These are phyloP conservation scores for Santalum album DNA, from an alignment of 164 flowering plant genomes.

Conservation along the genomic window DNA sequence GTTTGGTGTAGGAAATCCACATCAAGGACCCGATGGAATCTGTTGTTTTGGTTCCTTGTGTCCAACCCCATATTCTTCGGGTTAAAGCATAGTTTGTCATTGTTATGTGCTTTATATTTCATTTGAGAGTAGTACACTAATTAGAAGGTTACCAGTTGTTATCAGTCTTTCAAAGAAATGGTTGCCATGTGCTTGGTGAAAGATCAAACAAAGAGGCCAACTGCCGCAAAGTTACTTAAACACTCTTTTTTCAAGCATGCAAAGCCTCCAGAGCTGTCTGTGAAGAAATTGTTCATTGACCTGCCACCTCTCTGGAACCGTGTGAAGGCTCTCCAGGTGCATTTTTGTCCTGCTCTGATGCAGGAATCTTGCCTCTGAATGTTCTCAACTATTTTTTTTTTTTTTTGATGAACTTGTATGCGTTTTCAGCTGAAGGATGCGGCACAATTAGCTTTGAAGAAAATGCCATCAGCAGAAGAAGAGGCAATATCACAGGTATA, in stretches of 20 bases:
- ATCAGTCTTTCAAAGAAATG: slow-evolving; percentile 98
- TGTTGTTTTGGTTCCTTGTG: too few relatives aligned
- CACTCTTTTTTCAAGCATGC: slow-evolving; percentile 86
- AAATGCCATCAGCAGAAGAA: slow-evolving; percentile 93
- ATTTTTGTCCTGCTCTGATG: slow-evolving; percentile 6
- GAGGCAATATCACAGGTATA: slow-evolving; percentile 96
- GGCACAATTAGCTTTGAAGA: slow-evolving; percentile 87
- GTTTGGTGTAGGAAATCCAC: too few relatives aligned
- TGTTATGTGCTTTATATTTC: too few relatives aligned
- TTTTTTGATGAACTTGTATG: slow-evolving; percentile 5
- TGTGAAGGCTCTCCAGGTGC: slow-evolving; percentile 89
- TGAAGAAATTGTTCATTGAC: slow-evolving; percentile 67
- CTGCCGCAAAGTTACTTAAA: slow-evolving; percentile 82
- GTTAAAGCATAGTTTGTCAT: too few relatives aligned
- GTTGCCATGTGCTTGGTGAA: slow-evolving; percentile 99
- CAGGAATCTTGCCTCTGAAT: background rate
- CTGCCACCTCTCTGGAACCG: slow-evolving; percentile 97
- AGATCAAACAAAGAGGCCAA: slow-evolving; percentile 97
- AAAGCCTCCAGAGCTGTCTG: slow-evolving; percentile 80
- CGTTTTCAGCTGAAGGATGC: slow-evolving; percentile 85
- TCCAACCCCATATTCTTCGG: too few relatives aligned
- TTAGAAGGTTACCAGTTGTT: slow-evolving; percentile 49
- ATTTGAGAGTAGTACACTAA: slow-evolving; percentile 30
- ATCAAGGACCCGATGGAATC: too few relatives aligned
- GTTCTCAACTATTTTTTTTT: too few relatives aligned